Base-by-base conservation (phyloP, 257 asterid species). In the Anisodus tanguticus region DNA sequence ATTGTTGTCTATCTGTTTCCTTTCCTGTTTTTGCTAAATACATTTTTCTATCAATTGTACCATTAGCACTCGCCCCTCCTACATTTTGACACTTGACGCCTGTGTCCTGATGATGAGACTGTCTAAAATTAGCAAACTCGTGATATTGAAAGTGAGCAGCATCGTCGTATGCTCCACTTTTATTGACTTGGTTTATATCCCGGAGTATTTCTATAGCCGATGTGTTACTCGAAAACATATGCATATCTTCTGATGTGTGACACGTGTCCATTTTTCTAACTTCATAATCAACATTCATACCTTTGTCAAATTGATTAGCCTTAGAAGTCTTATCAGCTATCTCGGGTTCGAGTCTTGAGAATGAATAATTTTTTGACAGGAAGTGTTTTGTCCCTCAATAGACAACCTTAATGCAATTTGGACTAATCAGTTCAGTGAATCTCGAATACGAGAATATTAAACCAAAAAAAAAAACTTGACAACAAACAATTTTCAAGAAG, bases 381-480 rank as follows among this genome's bases (percentile, higher is more conserved):
- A 3, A 60, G 35, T 17, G 0, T 60, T 60, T 60, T 60, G n/a
- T 13, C 7, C 31, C 35, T 31, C 0, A 9, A 1, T 9, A 1
- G 6, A 2, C 0, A 2, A 16, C 2, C 0, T 2, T 1, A 0
- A 2, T 4, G 0, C 2, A 70, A 43, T 43, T 8, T 5, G 0
- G 0, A 2, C 17, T 17, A 17, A 4, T 70, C 35, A 9, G 0
- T 0, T 8, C 0, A 70, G 8, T 70, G 2, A 8, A 43, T 43
- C 8, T 43, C 5, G 37, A 70, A 10, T 70, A 43, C 0, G 0
- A 1, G 5, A 53, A 5, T 3, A 45, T 3, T 66, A 11, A 13
- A 77, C n/a, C 8, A 63, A 1, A 22, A 37, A 59, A 5, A 26
- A 13, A 54, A 53, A 17, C 49, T 2, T 79, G 35, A 35, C 60